Evolutionary conservation across 495 filamentous ascomycete genomes (phyloP), one percentile per base, ranked within the genome.

Genomic region (Friedmanniomyces simplex): DNA sequence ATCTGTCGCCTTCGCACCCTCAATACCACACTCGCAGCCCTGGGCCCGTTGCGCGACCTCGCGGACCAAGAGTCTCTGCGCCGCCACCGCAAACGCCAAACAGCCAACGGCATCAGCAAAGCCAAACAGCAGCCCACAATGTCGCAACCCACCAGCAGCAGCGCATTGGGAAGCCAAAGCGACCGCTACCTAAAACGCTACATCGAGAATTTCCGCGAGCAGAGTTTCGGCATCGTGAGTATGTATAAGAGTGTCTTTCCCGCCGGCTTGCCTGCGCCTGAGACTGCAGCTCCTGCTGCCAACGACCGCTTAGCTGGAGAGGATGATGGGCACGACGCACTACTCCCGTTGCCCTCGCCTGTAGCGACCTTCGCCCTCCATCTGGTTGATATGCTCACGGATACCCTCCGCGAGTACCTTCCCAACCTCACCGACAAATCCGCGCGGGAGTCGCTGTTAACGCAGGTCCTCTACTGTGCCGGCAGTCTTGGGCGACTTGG

Each of bases 171-270:
- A 0, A 88, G 94, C 65, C 93, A 98, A 66, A 96, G 91, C 1
- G 94, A 96, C 65, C 79, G 88, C 24, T 99, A 89, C 62, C 73
- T 99, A 37, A 99, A 99, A 69, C 76, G 88, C 52, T 99, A 95
- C 72, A 85, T 99, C 63, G 94, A 99, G 69, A 95, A 97, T 28
- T 97, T 96, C 72, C 86, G 94, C 52, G 94, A 99, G 71, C 94
- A 99, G 71, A 93, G 88, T 65, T 99, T 99, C 66, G 86, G 86
- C 12, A 94, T 96, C 57, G 80, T 97, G 21, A 90, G 86, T 20
- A 86, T 96, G 79, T 96, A 93, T 68, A 86, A 82, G 59, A 88
- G 81, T 63, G 93, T 97, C 46, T 97, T 96, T 66, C 82, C 85
- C 2, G 74, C 79, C 5, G 68, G 66, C 4, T 48, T 72, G 11